Evolutionary conservation across 257 asterid species (phyloP).

Genomic region (Capsicum rhomboideum): DNA sequence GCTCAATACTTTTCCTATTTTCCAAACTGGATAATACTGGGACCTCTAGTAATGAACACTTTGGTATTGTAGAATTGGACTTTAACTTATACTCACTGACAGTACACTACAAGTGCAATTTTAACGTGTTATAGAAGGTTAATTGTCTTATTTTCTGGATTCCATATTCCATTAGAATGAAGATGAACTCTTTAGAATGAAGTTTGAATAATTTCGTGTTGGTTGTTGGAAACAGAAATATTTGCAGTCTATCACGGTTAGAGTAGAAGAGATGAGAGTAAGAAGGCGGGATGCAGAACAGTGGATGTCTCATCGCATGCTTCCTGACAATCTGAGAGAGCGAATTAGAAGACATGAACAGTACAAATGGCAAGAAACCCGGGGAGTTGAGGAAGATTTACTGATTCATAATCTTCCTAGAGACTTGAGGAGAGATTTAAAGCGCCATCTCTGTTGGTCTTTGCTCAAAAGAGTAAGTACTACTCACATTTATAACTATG

Average conservation of each 20-base stretch:
- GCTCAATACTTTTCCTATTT: background rate
- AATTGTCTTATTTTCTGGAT: background rate
- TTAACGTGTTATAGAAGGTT: background rate
- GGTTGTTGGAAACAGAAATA: background rate
- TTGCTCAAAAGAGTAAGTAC: background rate
- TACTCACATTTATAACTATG: background rate
- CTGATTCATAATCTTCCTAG: conserved; percentile 1
- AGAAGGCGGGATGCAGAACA: conserved; percentile 1
- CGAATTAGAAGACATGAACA: background rate
- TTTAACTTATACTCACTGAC: background rate
- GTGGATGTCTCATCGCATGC: conserved; percentile 6
- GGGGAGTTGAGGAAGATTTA: background rate
- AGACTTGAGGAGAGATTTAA: conserved; percentile 6
- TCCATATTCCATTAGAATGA: background rate
- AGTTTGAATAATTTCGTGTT: background rate
- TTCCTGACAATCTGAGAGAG: background rate
- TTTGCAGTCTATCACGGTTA: background rate
- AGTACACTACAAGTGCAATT: background rate
- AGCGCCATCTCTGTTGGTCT: conserved; percentile 8
- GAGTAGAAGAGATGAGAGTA: conserved; percentile 2
- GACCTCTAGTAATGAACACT: background rate
- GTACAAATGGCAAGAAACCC: background rate
- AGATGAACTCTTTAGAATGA: background rate
- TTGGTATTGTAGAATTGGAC: background rate
- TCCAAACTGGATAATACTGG: background rate